Base-by-base conservation (phyloP, 1,139 yeast genomes). In the Saccharomyces hybrid region DNA sequence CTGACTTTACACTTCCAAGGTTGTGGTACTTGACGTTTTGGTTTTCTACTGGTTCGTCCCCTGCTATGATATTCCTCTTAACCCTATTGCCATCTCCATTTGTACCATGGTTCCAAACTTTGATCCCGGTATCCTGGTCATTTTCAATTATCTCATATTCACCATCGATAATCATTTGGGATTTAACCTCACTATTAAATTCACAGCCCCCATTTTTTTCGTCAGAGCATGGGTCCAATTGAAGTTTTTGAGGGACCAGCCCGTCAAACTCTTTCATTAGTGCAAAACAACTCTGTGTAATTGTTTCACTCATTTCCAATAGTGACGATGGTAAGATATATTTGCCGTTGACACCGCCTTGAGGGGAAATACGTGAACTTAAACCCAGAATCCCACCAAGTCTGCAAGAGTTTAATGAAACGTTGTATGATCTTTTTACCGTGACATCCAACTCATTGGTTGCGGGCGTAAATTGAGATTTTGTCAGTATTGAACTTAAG, bases 361-460 rank as follows among this genome's bases (percentile, higher is more conserved):
- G 53, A 72, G 75, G 63, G 64, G 78, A 63, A 68, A 88, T 60
- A 65, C 75, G 82, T 5, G 88, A 82, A 2, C 89, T 89, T 42
- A 86, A 69, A 0, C 88, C 86, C 62, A 83, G 78, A 73, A 85
- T 81, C 1, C 91, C 88, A 38, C 90, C 93, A 51, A 85, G 77
- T 65, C 84, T 85, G 65, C 95, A 87, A 8, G 86, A 80, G 60
- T 84, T 75, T 63, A 84, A 88, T 60, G 80, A 82, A 66, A 70
- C 69, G 50, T 68, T 70, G 44, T 65, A 61, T 4, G 65, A 59
- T 51, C 69, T 71, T 28, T 60, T 55, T 27, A 69, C 50, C 34
- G 64, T 58, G 2, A 69, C 64, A 24, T 61, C 59, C 9, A 63
- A 50, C 32, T 62, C 64, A 47, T 66, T 63, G 12, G 60, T 58